Evolutionary conservation across 352 stramenopile genomes (phyloP), one percentile per base, ranked within the genome.

Genomic region (Phytophthora chlamydospora): DNA sequence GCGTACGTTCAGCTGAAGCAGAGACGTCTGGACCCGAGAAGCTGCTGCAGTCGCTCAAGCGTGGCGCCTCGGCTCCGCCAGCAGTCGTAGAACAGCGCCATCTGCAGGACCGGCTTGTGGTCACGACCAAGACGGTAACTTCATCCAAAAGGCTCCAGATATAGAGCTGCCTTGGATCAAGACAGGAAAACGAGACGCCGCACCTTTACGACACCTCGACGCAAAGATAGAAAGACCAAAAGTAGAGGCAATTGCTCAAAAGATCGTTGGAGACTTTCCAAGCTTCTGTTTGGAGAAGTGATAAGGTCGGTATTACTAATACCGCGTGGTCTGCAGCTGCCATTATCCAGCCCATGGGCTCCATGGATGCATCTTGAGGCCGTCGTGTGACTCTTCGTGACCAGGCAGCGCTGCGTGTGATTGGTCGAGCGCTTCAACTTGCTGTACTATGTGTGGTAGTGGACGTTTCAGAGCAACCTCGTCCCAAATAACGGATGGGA

Each of bases 1-100:
- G 24, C 24, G 35, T 29, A 38, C 7, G 9, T 34, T 24, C 34
- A 35, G 40, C 21, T 6, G 11, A 21, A 33, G 13, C n/a, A 19
- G 31, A 6, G 39, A 39, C 2, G 11, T 10, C 27, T 27, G 27
- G 24, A 35, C 80, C 73, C 60, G 12, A 88, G 64, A n/a, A 88
- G 73, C 13, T 66, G 44, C 29, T 88, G 74, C 6, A 90, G 64
- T 31, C 73, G 58, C 3, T 84, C 65, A 3, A 90, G 66, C 40
- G 80, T 88, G 12, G 59, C 49, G 8, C 46, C 51, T 52, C 78
- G 72, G 21, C 43, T 76, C 62, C 70, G 58, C 78, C 83, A 91
- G 73, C 78, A 90, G 27, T 85, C 70, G 19, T 85, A 75, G 57
- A 90, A 90, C 48, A 85, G 73, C 61, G 80, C 78, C 78, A 88